Base-by-base conservation (phyloP, 352 stramenopile species). In the Phytopythium chamaehyphon region DNA sequence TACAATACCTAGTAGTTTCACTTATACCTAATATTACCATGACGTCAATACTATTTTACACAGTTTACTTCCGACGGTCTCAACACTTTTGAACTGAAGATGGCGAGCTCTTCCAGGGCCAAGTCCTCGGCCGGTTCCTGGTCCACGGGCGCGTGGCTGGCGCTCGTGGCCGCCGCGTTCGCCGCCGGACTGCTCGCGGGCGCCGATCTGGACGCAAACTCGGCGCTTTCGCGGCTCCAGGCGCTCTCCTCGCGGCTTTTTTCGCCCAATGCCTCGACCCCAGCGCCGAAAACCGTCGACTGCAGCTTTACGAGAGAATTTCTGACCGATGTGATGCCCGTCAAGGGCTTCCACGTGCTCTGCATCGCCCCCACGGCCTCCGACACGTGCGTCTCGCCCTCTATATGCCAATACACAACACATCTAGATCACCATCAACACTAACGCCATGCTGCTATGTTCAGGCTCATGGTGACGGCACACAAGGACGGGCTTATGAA, bases 331-430 rank as follows among this genome's bases (percentile, higher is more conserved):
- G 69, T 68, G 14, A 66, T 70, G 38, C 62, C 76, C 0, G 69
- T 90, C 53, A 83, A 82, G 50, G 80, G 80, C 15, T 88, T 88
- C 53, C 77, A 90, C 51, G 76, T 90, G 38, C 60, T 88, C 9
- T 90, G 80, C 40, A 51, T 86, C 14, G 56, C 76, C 31, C 69
- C 69, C 47, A 72, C 66, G 16, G 46, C 66, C n/a, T 26, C 50
- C 15, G 59, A 83, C 38, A 71, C 59, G 72, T 85, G 61, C 57
- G 72, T 66, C n/a, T 16, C 1, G 21, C 22, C 15, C 2, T 16
- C 49, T 48, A 15, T 0, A 15, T 19, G 11, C 22, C 35, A 18
- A 38, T 1, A 6, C 12, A 36, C n/a, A n/a, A n/a, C n/a, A n/a
- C n/a, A n/a, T n/a, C n/a, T n/a, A 22, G 5, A 16, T 38, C 38